Evolutionary conservation across 768 basidiomycete genomes (phyloP).

Genomic region (Hebeloma cylindrosporum): DNA sequence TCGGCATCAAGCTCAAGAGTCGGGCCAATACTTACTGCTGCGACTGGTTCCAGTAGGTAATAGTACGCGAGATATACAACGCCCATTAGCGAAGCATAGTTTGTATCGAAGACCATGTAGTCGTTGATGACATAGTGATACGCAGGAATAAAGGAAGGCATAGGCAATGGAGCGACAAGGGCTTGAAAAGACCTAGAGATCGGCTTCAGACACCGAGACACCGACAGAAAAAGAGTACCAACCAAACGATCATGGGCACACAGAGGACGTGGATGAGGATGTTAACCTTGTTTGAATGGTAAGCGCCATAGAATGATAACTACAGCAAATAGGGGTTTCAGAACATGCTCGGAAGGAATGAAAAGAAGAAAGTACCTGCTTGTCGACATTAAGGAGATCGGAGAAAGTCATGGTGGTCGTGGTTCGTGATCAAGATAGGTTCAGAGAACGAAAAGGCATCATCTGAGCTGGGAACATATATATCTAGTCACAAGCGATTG

Average conservation of each 20-base stretch:
- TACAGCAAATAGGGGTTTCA: constrained; percentile 30
- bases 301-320: constrained; percentile 93
- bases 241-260: constrained; percentile 86
- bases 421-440: constrained; percentile 10
- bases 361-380: constrained; percentile 49
- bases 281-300: constrained; percentile 84
- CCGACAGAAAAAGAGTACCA: constrained; percentile 15
- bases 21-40: constrained; percentile 62
- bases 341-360: constrained; percentile 1
- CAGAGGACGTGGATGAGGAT: constrained; percentile 82
- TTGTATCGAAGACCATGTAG: constrained; percentile 70
- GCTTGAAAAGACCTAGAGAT: constrained; percentile 58
- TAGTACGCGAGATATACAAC: constrained; percentile 74
- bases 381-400: constrained; percentile 62
- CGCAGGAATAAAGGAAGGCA: constrained; percentile 55
- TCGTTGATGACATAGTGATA: constrained; percentile 54
- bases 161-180: constrained; percentile 48
- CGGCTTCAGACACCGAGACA: neutral
- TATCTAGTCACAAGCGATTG: constrained; percentile 16
- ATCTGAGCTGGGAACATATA: constrained; percentile 13
- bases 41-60: constrained; percentile 74
- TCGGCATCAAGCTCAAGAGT: neutral
- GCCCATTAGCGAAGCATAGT: constrained; percentile 59
- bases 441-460: constrained; percentile 1
- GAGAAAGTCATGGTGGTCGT: constrained; percentile 36